Conservation (phyloP, 2,329 filamentous ascomycete species). For the Diaporthe capsici region DNA sequence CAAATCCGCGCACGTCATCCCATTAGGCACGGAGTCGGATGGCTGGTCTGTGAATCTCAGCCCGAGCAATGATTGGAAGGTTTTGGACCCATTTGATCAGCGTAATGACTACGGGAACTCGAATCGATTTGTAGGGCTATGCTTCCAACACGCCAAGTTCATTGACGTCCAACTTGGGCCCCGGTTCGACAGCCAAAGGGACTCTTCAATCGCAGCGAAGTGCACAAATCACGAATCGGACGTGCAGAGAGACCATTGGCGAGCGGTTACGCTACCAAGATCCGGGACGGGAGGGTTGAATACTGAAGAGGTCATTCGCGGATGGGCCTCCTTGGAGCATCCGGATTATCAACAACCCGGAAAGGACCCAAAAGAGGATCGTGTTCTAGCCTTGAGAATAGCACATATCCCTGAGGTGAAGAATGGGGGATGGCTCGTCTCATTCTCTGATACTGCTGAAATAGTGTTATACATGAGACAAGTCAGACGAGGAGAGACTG, state of each 20-base stretch:
- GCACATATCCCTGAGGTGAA: not conserved
- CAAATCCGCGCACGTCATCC: not conserved
- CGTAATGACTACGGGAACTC: not conserved
- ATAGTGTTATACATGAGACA: not conserved
- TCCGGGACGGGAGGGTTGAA: not conserved
- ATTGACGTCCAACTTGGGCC: not conserved
- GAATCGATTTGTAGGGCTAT: not conserved
- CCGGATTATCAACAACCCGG: not conserved
- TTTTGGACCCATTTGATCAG: not conserved
- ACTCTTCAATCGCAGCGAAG: not conserved
- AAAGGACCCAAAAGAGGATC: not conserved
- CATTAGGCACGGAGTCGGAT: not conserved
- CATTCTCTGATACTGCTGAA: not conserved
- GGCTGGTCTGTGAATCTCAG: not conserved
- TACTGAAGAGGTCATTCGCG: not conserved
- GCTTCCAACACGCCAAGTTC: not conserved
- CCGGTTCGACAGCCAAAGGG: not conserved
- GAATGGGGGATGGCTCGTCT: not conserved
- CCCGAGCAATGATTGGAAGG: not conserved
- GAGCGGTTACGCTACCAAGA: not conserved
- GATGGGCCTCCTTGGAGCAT: not conserved
- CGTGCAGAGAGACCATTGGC: not conserved
- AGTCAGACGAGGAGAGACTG: not conserved
- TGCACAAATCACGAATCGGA: not conserved
- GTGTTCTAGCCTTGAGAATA: not conserved